phyloP scores from a whole-genome alignment of 106 monocot species.

The Dioscorea zingiberensis region DNA sequence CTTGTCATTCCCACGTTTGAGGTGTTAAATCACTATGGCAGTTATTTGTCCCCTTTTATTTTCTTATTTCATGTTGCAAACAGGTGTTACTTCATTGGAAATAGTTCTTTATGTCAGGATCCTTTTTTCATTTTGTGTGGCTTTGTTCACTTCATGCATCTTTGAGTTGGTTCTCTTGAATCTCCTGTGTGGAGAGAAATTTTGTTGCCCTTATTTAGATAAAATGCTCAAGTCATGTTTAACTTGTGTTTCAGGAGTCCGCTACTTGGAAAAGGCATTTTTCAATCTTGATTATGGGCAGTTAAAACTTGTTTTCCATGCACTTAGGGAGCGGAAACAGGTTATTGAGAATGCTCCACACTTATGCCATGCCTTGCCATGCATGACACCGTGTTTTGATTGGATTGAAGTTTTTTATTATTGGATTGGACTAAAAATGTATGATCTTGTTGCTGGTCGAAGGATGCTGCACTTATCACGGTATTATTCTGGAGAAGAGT shows the following conservation, averaged over 20 bases:
- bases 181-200: not conserved
- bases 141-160: not conserved
- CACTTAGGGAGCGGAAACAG: constrained; percentile 88
- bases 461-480: constrained; percentile 89
- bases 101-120: too few species aligned
- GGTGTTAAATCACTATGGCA: too few species aligned
- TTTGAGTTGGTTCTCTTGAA: not conserved
- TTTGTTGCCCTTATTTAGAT: not conserved
- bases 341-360: constrained; percentile 97
- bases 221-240: not conserved
- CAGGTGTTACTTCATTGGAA: not conserved
- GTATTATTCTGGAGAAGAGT: constrained; percentile 89
- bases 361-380: constrained; percentile 83
- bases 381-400: constrained; percentile 99
- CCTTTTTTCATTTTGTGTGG: not conserved
- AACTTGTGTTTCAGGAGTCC: constrained; percentile 53
- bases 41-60: too few species aligned
- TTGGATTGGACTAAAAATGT: constrained; percentile 84
- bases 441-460: constrained; percentile 90
- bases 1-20: too few species aligned
- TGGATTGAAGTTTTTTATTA: constrained; percentile 94
- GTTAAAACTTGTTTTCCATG: constrained; percentile 97
- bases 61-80: too few species aligned
- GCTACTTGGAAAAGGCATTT: constrained; percentile 95
- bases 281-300: constrained; percentile 98